Conservation (phyloP, 2,329 filamentous ascomycete genomes). For the Trichoderma polysporum region DNA sequence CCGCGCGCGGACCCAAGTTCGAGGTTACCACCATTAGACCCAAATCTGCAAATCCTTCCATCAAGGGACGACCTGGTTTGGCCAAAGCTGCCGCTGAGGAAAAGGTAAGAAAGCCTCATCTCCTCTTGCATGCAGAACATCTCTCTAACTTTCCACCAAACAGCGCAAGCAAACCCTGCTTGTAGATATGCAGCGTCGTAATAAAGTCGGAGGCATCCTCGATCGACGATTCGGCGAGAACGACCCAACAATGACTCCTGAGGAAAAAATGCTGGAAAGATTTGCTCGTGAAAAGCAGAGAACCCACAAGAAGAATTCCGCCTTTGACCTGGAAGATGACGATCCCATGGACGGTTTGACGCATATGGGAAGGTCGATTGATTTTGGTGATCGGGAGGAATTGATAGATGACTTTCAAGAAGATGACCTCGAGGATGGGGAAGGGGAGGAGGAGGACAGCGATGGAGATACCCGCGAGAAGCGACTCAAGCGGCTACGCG, state of each 20-base stretch:
- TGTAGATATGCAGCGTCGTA: slow-evolving; percentile 84
- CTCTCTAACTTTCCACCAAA: slow-evolving; percentile 22
- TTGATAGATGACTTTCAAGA: slow-evolving; percentile 76
- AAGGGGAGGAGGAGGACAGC: slow-evolving; percentile 58
- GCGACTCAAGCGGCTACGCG: slow-evolving; percentile 57
- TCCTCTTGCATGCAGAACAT: neutral
- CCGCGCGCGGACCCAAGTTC: slow-evolving; percentile 77
- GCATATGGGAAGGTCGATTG: slow-evolving; percentile 75
- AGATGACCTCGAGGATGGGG: slow-evolving; percentile 62
- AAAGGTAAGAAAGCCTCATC: slow-evolving; percentile 53
- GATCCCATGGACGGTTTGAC: slow-evolving; percentile 69
- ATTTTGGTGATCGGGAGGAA: slow-evolving; percentile 53
- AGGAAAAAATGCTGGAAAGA: slow-evolving; percentile 87
- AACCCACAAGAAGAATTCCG: slow-evolving; percentile 70
- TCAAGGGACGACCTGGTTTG: slow-evolving; percentile 75
- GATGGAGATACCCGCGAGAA: slow-evolving; percentile 56
- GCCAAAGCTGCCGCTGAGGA: slow-evolving; percentile 87
- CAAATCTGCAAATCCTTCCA: slow-evolving; percentile 49
- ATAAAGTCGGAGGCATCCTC: slow-evolving; percentile 88
- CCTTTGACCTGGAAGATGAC: slow-evolving; percentile 84
- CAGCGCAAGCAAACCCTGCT: slow-evolving; percentile 78
- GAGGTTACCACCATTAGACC: slow-evolving; percentile 71
- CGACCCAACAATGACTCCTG: slow-evolving; percentile 88
- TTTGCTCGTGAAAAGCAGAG: slow-evolving; percentile 86
- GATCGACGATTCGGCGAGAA: slow-evolving; percentile 96